phyloP scores from a whole-genome alignment of 805 yeast genomes.

The Starmerella powellii region DNA sequence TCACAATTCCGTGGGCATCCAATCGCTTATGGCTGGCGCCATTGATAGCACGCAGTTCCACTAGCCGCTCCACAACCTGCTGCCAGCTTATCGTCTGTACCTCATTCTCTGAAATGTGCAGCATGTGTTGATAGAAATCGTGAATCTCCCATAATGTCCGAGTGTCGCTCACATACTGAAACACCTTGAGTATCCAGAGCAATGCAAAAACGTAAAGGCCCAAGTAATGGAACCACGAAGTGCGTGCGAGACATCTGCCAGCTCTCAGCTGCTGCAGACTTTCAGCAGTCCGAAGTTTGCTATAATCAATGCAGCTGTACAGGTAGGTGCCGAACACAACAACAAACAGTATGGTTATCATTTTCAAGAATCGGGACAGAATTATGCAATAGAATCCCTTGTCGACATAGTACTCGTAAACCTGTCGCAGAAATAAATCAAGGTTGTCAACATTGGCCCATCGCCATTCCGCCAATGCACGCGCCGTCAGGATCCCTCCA shows the following conservation, averaged over 20 bases:
- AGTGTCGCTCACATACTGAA: conserved; percentile 44
- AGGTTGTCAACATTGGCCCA: conserved; percentile 95
- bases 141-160: conserved; percentile 60
- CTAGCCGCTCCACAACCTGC: conserved; percentile 61
- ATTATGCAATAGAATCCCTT: conserved; percentile 77
- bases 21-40: conserved; percentile 37
- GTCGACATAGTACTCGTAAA: conserved; percentile 73
- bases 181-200: conserved; percentile 31
- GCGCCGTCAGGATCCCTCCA: conserved; percentile 35
- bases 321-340: conserved; percentile 67
- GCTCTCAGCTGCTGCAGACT: conserved; percentile 34
- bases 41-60: conserved; percentile 49
- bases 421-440: conserved; percentile 71
- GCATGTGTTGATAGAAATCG: conserved; percentile 60
- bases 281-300: conserved; percentile 30
- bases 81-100: conserved; percentile 92
- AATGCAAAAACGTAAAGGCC: conserved; percentile 49
- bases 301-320: conserved; percentile 67
- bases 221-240: conserved; percentile 42
- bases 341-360: conserved; percentile 66
- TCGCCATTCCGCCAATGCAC: conserved; percentile 77
- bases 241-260: conserved; percentile 38
- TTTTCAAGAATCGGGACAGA: conserved; percentile 50
- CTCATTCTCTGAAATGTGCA: conserved; percentile 66
- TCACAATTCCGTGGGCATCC: conserved; percentile 90